phyloP scores from a whole-genome alignment of 2,329 filamentous ascomycete genomes.

The Penicillium brevicompactum region DNA sequence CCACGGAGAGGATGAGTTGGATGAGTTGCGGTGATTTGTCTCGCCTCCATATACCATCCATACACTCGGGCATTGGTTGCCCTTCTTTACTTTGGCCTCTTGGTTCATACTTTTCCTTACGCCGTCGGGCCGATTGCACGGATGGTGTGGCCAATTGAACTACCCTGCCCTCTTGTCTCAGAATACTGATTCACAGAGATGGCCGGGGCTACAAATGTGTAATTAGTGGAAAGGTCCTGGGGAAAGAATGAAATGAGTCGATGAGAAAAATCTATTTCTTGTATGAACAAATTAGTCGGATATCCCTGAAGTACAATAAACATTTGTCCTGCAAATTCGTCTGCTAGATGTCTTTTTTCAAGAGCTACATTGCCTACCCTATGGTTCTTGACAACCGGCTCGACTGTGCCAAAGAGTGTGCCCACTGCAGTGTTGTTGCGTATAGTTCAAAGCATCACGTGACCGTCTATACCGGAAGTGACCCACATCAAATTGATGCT shows the following conservation, averaged over 20 bases:
- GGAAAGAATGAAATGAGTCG: slow-evolving; percentile 23
- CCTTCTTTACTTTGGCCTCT: slow-evolving; percentile 17
- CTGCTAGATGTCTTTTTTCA: too few species aligned
- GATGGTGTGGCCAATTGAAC: slow-evolving; percentile 18
- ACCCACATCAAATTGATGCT: slow-evolving; percentile 9
- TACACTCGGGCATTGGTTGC: slow-evolving; percentile 3
- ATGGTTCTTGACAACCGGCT: too few species aligned
- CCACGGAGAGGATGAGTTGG: slow-evolving; percentile 4
- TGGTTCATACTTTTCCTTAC: slow-evolving; percentile 10
- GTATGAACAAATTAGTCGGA: not conserved
- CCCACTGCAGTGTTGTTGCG: not conserved
- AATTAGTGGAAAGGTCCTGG: slow-evolving; percentile 21
- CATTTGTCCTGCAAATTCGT: not conserved
- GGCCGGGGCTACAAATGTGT: slow-evolving; percentile 18
- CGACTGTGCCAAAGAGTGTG: not conserved
- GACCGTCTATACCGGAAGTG: not conserved
- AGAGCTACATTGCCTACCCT: too few species aligned
- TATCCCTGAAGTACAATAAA: too few species aligned
- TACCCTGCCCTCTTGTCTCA: slow-evolving; percentile 11
- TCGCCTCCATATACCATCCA: slow-evolving; percentile 4
- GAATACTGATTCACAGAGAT: not conserved
- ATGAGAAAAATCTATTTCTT: slow-evolving; percentile 16
- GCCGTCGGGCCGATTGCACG: slow-evolving; percentile 18
- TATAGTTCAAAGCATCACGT: not conserved
- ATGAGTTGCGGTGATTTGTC: not conserved